Base-by-base conservation (phyloP, 805 yeast genomes). In the Metschnikowia santaceciliae region DNA sequence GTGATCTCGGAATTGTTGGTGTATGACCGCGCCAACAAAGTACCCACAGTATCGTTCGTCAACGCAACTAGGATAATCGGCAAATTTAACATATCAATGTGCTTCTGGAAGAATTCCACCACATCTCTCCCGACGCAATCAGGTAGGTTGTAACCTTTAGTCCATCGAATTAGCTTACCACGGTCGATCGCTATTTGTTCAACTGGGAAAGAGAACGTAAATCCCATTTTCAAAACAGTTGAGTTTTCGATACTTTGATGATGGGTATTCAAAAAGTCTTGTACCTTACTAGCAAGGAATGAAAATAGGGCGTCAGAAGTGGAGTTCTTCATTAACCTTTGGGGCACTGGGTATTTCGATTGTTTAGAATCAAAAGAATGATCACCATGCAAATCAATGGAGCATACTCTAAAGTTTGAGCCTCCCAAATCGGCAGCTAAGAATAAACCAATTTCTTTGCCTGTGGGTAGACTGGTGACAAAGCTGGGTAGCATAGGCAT, bases 401-500 rank as follows among this genome's bases (percentile, higher is more conserved):
- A 90, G 65, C 97, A 90, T 23, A 94, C 96, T 62, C 99, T 79
- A 71, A 92, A 90, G 68, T 94, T 91, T 51, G 98, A 91, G 46
- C 98, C 98, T 55, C 99, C 99, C 48, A 92, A 76, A 65, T 92
- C 98, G 4, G 94, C 96, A 49, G 98, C 98, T 53, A 92, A 72
- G 55, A 78, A 82, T 37, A 88, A 75, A 42, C 98, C 98, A 49
- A 74, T 76, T 66, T 92, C 99, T 44, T 79, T 76, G 41, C 99
- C 99, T 40, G 78, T 79, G 20, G 99, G 99, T 50, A 89, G 79
- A 10, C 80, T 77, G 7, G 96, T 88, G 33, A 92, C 96, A 64
- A 69, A 92, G 1, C 96, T 81, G 35, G 98, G 98, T 60, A 94
- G 89, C 99, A 92, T 94, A 38, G 94, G 92, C 72, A 71, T 70